Evolutionary conservation across 768 basidiomycete species (phyloP).

Genomic region (Lepiota brunneoincarnata): DNA sequence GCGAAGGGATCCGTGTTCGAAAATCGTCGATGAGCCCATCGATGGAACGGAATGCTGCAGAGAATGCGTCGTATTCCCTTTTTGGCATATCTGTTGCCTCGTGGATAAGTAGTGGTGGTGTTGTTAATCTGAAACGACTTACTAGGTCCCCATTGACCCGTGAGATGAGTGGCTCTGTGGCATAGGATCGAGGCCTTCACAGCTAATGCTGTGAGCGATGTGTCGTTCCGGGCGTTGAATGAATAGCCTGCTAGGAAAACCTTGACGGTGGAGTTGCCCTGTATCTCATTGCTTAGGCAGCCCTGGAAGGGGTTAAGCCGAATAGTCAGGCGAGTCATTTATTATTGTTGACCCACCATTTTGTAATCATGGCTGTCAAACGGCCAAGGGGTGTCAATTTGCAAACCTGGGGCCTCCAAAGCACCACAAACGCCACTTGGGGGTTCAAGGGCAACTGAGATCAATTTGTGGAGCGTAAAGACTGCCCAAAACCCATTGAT

Average conservation of each 20-base stretch:
- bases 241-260: constrained; percentile 41
- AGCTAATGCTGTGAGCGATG: constrained; percentile 38
- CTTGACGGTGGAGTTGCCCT: constrained; percentile 45
- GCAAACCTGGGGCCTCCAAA: constrained; percentile 47
- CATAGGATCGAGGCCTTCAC: constrained; percentile 58
- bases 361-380: constrained; percentile 37
- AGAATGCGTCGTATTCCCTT: constrained; percentile 40
- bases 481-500: constrained; percentile 69
- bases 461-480: constrained; percentile 54
- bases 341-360: constrained; percentile 26
- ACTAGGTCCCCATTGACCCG: constrained; percentile 45
- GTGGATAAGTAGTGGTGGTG: constrained; percentile 7
- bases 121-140: constrained; percentile 15
- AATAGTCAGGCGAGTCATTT: neutral
- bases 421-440: constrained; percentile 52
- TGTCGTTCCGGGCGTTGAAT: constrained; percentile 28
- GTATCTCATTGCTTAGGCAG: constrained; percentile 39
- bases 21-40: constrained; percentile 44
- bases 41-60: constrained; percentile 40
- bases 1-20: constrained; percentile 30
- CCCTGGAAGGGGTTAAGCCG: constrained; percentile 31
- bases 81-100: constrained; percentile 33
- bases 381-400: constrained; percentile 55
- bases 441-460: constrained; percentile 51
- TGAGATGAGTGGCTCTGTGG: constrained; percentile 54